Conservation (phyloP, 2,329 filamentous ascomycete species). For the Sphaceloma murrayae region DNA sequence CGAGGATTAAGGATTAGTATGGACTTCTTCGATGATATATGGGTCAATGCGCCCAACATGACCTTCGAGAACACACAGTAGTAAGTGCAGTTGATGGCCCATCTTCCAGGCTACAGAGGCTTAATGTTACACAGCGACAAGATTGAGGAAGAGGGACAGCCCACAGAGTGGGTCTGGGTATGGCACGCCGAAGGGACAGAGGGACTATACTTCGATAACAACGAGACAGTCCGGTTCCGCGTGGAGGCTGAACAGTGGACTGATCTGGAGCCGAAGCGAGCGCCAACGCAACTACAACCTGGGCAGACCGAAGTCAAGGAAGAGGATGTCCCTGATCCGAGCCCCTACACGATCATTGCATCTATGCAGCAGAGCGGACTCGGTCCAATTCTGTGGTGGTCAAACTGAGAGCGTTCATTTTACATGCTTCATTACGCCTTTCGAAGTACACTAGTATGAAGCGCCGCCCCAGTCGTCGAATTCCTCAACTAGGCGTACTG, state of each 20-base stretch:
- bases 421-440: constrained; percentile 2
- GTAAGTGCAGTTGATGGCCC: constrained; percentile 43
- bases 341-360: constrained; percentile 59
- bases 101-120: not conserved
- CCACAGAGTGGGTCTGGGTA: constrained; percentile 47
- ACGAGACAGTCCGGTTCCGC: constrained; percentile 78
- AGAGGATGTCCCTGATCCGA: constrained; percentile 50
- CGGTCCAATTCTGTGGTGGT: constrained; percentile 40
- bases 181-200: constrained; percentile 63
- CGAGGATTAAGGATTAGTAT: constrained; percentile 73
- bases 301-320: constrained; percentile 55
- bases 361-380: constrained; percentile 41
- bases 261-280: constrained; percentile 74
- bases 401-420: constrained; percentile 17
- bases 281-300: constrained; percentile 47
- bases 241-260: constrained; percentile 85
- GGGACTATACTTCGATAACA: constrained; percentile 76
- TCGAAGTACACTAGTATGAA: constrained; percentile 11
- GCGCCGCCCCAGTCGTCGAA: constrained; percentile 57
- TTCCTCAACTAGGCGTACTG: constrained; percentile 62
- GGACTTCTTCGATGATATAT: constrained; percentile 91
- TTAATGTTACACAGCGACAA: constrained; percentile 24
- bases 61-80: constrained; percentile 69
- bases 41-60: constrained; percentile 58
- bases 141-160: constrained; percentile 50